Evolutionary conservation across 2,329 filamentous ascomycete species (phyloP), one percentile per base, ranked within the genome.

Genomic region (Cryphonectria naterciae): DNA sequence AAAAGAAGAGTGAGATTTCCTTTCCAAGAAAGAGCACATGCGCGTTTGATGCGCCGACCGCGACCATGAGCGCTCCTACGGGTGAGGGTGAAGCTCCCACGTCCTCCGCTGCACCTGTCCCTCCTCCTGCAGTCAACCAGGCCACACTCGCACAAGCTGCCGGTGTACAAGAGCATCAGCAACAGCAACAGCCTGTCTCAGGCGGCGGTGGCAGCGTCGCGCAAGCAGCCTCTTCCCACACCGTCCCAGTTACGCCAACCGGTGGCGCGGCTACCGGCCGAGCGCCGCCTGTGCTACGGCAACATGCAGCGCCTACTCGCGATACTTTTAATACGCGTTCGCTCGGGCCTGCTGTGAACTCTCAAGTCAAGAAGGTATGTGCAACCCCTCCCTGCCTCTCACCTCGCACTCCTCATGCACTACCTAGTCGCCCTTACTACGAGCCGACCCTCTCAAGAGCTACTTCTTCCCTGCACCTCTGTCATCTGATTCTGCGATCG

Each of bases 351-450:
- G 84, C 85, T 49, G 85, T 93, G 63, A 89, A 94, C 77, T 84
- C 83, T 68, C 84, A 84, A 73, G 87, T 94, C 73, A 93, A 93
- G 79, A 84, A 92, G 87, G 92, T 93, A 85, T 78, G 83, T 77
- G 52, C 65, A 72, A 72, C 74, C 56, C 70, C 68, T 69, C 68
- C 22, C 49, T 43, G 19, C 22, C 49, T 67, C n/a, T 28, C 39
- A 7, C 37, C 22, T 68, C 67, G 25, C 25, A 43, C 22, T 52
- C 56, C 37, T 39, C 19, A 32, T 52, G 46, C 11, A n/a, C 52
- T 19, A 13, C 32, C 64, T 7, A 17, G 39, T 52, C 32, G 54
- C 54, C 28, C 43, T 28, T 17, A 61, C 35, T 43, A 56, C 28
- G 28, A 54, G 35, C 15, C 25, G 37, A 46, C 37, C 43, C 22